These are phyloP conservation scores for Phytophthora idaei DNA, from an alignment of 352 stramenopile genomes.

Conservation along the genomic window DNA sequence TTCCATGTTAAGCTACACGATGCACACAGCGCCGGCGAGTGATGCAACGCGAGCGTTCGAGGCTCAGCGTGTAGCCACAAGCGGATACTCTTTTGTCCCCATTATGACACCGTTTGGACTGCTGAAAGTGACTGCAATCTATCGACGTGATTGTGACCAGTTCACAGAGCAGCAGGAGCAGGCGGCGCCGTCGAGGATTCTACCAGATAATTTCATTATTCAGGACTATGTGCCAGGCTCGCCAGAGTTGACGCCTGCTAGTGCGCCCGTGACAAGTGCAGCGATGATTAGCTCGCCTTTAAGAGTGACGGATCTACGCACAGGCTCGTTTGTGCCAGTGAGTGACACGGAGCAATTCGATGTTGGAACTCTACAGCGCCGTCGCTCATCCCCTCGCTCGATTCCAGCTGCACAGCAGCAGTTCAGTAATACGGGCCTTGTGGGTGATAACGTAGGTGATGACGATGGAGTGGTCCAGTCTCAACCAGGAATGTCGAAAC, in stretches of 20 bases:
- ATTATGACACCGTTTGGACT: slow-evolving; percentile 81
- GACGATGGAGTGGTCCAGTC: slow-evolving; percentile 23
- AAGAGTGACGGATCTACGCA: slow-evolving; percentile 23
- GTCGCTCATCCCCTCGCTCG: slow-evolving; percentile 48
- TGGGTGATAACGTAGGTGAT: slow-evolving; percentile 12
- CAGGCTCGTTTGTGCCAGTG: slow-evolving; percentile 48
- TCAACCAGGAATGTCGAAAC: slow-evolving; percentile 66
- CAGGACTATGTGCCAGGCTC: slow-evolving; percentile 84
- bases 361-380: slow-evolving; percentile 29
- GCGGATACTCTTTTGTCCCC: slow-evolving; percentile 75
- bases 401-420: slow-evolving; percentile 34
- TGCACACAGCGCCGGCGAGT: slow-evolving; percentile 41
- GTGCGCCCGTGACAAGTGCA: slow-evolving; percentile 20
- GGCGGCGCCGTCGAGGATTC: slow-evolving; percentile 47
- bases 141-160: slow-evolving; percentile 65
- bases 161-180: slow-evolving; percentile 48
- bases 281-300: slow-evolving; percentile 26
- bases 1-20: slow-evolving; percentile 65
- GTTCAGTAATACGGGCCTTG: slow-evolving; percentile 24
- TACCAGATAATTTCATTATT: slow-evolving; percentile 85
- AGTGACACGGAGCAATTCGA: slow-evolving; percentile 36
- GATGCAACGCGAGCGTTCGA: slow-evolving; percentile 43
- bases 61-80: slow-evolving; percentile 45
- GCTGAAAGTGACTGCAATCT: slow-evolving; percentile 68
- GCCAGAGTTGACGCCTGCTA: slow-evolving; percentile 45